Base-by-base conservation (phyloP, 257 asterid genomes). In the Anisodus acutangulus region DNA sequence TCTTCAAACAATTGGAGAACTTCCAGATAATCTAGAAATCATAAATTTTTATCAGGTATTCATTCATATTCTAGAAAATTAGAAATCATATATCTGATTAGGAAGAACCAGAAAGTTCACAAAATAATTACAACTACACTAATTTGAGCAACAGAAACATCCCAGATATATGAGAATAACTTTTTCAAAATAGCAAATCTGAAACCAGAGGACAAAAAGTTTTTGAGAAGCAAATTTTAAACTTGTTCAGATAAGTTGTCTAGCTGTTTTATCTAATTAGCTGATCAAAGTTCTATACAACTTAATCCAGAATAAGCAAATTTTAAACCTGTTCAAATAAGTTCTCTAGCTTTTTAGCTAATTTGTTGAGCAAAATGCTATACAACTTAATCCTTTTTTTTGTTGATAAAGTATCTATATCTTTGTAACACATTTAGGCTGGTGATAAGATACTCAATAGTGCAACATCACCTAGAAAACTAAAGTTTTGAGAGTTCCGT, bases 401-500 rank as follows among this genome's bases (percentile, higher is more conserved):
- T 31, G 35, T 31, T 31, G 35, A 31, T 31, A 31, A 31, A 31
- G 35, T 57, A 72, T 19, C 80, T 43, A n/a, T 15, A 78, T 59
- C 43, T 22, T 37, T 12, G 45, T 51, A 78, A 22, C 67, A 51
- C 82, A 49, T 11, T 76, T 2, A 76, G 63, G 47, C 47, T 49
- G 53, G 17, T 63, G 53, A 72, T 8, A 26, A 31, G 37, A 49
- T 22, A 16, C 80, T 45, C 59, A 5, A 26, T 47, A 45, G 19
- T n/a, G 64, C 5, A 62, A 45, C 76, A 11, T 81, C 62, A 41
- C 1, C 76, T 43, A 62, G 60, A 81, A 62, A 62, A 10, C 31
- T 26, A 19, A 19, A n/a, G 8, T 51, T 57, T 74, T 69, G 39
- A 8, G 60, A 80, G 83, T 10, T 55, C 58, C 79, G 74, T 85